Evolutionary conservation across 352 stramenopile genomes (phyloP).

Genomic region (Phytophthora pini): DNA sequence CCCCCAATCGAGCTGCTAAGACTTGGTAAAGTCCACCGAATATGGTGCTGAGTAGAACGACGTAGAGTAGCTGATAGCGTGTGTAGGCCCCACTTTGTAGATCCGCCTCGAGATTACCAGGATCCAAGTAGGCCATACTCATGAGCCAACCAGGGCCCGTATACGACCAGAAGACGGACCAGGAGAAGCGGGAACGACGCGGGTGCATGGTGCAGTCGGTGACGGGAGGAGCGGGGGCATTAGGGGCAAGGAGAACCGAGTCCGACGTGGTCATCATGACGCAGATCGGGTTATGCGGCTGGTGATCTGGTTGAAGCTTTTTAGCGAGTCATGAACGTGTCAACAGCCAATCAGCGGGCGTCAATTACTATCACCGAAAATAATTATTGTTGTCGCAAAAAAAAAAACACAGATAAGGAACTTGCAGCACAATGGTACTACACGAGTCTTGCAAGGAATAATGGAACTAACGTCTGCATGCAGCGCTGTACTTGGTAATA

Average conservation of each 20-base stretch:
- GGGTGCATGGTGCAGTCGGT: not conserved
- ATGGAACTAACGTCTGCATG: not conserved
- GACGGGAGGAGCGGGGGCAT: not conserved
- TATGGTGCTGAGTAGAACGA: constrained; percentile 84
- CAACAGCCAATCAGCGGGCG: no score
- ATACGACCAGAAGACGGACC: constrained; percentile 61
- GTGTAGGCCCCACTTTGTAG: constrained; percentile 90
- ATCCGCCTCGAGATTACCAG: constrained; percentile 93
- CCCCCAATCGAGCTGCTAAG: constrained; percentile 85
- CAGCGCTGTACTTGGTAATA: not conserved
- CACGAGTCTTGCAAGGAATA: not conserved
- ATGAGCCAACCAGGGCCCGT: constrained; percentile 70
- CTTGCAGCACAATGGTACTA: not conserved
- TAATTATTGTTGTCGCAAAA: no score
- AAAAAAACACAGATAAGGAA: no score
- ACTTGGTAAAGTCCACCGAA: constrained; percentile 90
- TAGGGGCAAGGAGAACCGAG: not conserved
- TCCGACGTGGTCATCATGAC: constrained; percentile 7
- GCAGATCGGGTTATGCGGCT: constrained; percentile 4
- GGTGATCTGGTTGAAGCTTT: no score
- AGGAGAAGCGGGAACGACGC: constrained; percentile 48
- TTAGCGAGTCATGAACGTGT: no score
- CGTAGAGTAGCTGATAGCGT: constrained; percentile 86
- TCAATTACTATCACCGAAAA: no score
- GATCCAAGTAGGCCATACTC: constrained; percentile 92